Conservation (phyloP, 306 rosid species). For the Erythrophleum fordii region DNA sequence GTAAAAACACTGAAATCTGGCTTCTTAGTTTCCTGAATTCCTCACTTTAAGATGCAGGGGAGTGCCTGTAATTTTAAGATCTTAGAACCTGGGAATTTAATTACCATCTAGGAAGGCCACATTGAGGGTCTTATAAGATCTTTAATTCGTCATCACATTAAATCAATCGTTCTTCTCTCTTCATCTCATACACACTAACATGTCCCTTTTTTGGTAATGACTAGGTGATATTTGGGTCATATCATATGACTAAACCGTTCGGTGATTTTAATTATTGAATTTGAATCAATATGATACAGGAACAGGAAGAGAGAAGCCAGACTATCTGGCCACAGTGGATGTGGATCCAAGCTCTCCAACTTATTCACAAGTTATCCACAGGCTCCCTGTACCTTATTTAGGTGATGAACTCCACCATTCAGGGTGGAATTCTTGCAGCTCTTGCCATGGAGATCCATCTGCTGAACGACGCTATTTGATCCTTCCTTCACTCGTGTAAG, state of each 20-base stretch:
- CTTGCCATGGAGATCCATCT: conserved; percentile 89
- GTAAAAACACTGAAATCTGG: background rate
- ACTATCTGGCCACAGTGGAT: conserved; percentile 92
- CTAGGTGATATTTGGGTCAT: background rate
- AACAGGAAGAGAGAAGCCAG: conserved; percentile 88
- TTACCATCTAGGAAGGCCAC: too few relatives aligned
- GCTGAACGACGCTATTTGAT: conserved; percentile 69
- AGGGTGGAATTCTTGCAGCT: conserved; percentile 97
- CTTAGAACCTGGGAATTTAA: background rate
- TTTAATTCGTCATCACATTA: background rate
- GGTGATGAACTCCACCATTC: conserved; percentile 93
- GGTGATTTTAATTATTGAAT: background rate
- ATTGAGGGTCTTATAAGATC: background rate
- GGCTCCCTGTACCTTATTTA: conserved; percentile 63
- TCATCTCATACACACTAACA: background rate
- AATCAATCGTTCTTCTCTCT: background rate
- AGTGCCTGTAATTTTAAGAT: background rate
- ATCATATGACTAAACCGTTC: background rate
- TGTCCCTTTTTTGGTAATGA: background rate
- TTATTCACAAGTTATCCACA: conserved; percentile 80
- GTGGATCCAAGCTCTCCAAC: conserved; percentile 86
- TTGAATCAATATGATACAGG: conserved; percentile 50
- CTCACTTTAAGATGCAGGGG: background rate
- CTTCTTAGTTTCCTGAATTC: background rate
- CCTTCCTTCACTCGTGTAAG: conserved; percentile 77